These are phyloP conservation scores for Fusarium sp. DNA, from an alignment of 2,329 filamentous ascomycete genomes.

Conservation along the genomic window DNA sequence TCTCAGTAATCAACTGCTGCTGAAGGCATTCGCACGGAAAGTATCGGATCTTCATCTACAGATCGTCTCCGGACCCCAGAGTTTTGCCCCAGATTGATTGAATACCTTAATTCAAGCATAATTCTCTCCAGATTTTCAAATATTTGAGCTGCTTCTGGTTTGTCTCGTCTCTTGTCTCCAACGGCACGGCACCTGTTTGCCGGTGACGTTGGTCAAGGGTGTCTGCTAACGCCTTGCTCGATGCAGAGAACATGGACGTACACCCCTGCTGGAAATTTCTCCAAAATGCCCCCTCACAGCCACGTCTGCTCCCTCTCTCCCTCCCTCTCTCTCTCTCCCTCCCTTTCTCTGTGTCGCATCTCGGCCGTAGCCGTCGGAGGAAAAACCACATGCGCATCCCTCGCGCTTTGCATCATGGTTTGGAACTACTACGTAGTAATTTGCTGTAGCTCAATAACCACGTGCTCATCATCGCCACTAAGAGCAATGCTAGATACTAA, in stretches of 20 bases:
- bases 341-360: conserved; percentile 23
- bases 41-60: conserved; percentile 10
- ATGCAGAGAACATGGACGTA: background rate
- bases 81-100: conserved; percentile 20
- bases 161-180: too few relatives aligned
- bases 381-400: conserved; percentile 1
- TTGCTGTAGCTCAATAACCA: conserved; percentile 11
- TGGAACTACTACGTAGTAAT: conserved; percentile 16
- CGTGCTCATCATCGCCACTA: conserved; percentile 14
- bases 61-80: conserved; percentile 36
- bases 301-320: conserved; percentile 8
- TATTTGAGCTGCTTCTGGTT: conserved; percentile 1
- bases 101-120: conserved; percentile 16
- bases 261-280: conserved; percentile 30
- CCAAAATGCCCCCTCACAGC: conserved; percentile 28
- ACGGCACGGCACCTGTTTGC: too few relatives aligned
- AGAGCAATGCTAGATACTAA: conserved; percentile 5
- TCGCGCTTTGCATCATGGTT: conserved; percentile 18
- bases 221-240: too few relatives aligned
- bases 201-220: conserved; percentile 9
- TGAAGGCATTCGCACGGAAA: conserved; percentile 23
- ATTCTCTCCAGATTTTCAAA: conserved; percentile 31
- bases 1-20: conserved; percentile 7
- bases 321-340: background rate
- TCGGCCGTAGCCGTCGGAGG: conserved; percentile 39